Conservation (phyloP, 129 eudicot genomes). For the Ambrosia artemisiifolia region DNA sequence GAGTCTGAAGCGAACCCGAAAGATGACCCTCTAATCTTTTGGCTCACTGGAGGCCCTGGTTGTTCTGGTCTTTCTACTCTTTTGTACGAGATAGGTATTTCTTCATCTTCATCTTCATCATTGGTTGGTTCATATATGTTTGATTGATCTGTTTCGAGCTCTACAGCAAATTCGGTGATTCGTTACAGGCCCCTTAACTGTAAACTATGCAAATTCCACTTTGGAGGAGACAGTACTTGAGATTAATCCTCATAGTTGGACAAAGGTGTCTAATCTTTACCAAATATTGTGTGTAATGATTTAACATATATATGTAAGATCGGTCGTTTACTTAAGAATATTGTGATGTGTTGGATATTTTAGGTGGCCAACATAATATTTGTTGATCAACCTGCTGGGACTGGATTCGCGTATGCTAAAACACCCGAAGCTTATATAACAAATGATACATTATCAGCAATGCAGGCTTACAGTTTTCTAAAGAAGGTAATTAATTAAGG, state of each 20-base stretch:
- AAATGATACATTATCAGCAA: constrained; percentile 20
- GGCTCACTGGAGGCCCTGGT: constrained; percentile 19
- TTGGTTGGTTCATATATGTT: neutral
- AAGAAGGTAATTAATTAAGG: constrained; percentile 19
- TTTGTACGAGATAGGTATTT: neutral
- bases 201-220: constrained; percentile 17
- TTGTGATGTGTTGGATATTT: neutral
- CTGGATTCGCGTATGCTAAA: constrained; percentile 33
- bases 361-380: constrained; percentile 33
- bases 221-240: constrained; percentile 11
- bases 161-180: neutral
- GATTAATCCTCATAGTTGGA: constrained; percentile 23
- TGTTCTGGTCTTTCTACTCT: constrained; percentile 1
- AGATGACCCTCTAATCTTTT: constrained; percentile 1
- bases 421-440: neutral
- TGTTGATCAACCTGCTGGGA: constrained; percentile 27
- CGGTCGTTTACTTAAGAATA: too few relatives aligned
- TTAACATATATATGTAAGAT: too few relatives aligned
- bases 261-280: constrained; percentile 4
- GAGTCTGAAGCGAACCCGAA: constrained; percentile 29
- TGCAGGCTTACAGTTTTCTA: constrained; percentile 23
- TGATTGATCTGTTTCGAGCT: neutral
- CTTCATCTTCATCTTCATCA: neutral
- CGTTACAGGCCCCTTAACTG: constrained; percentile 13
- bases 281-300: neutral